Evolutionary conservation across 192 early-diverging fungal species (phyloP).

Genomic region (Entomortierella beljakovae): DNA sequence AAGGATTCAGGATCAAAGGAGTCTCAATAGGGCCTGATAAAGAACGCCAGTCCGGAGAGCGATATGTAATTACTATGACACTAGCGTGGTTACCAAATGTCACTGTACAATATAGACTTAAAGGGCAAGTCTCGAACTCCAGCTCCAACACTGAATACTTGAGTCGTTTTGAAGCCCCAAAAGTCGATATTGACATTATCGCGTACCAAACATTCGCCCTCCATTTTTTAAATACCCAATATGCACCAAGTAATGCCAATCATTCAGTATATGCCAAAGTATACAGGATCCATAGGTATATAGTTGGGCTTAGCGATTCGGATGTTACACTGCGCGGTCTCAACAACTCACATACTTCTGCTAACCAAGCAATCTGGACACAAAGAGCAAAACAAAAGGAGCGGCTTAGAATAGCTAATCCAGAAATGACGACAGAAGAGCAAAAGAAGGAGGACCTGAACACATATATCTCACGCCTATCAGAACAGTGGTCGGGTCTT

Average conservation of each 20-base stretch:
- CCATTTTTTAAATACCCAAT: constrained; percentile 57
- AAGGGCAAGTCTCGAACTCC: constrained; percentile 49
- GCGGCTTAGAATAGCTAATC: constrained; percentile 1
- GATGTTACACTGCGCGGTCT: constrained; percentile 61
- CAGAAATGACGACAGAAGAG: not conserved
- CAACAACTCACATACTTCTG: constrained; percentile 38
- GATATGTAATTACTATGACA: constrained; percentile 72
- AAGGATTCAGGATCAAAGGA: constrained; percentile 75
- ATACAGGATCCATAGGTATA: constrained; percentile 58
- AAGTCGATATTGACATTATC: constrained; percentile 62
- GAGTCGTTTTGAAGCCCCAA: constrained; percentile 55
- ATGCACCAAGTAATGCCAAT: constrained; percentile 53
- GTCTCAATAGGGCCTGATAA: constrained; percentile 61
- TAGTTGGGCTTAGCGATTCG: constrained; percentile 57
- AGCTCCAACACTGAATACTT: constrained; percentile 26
- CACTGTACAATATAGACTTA: constrained; percentile 79
- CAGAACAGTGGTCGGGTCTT: constrained; percentile 46
- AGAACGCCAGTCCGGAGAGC: constrained; percentile 56
- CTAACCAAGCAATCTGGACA: constrained; percentile 40
- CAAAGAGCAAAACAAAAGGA: constrained; percentile 38
- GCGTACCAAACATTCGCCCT: constrained; percentile 59
- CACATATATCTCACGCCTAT: constrained; percentile 29
- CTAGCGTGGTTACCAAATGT: constrained; percentile 82
- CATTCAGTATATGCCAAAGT: constrained; percentile 66
- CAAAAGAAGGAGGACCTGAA: constrained; percentile 18